Percentiles rank a stretch among this genome's conserved stretches.
Conservation (phyloP, 768 basidiomycete genomes). For the Trametopsis cervina region DNA sequence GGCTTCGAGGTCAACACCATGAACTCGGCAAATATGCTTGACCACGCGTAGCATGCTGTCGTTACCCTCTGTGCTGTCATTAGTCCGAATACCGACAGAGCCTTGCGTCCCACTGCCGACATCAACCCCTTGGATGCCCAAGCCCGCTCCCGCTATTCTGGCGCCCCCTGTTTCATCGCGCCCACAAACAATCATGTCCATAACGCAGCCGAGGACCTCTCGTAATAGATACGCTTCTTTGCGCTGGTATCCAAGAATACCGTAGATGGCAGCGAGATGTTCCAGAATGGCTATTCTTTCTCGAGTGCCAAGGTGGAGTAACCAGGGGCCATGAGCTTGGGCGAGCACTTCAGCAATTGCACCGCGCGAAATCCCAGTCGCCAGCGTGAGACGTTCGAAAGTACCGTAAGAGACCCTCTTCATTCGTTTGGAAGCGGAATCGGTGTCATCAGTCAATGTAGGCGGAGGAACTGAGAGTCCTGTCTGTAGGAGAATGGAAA, state of each 20-base stretch:
- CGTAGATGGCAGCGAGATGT: conserved; percentile 66
- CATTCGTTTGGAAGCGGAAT: conserved; percentile 19
- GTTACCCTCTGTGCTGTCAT: conserved; percentile 76
- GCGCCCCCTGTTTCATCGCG: conserved; percentile 59
- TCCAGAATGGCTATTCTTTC: conserved; percentile 71
- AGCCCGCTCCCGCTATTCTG: conserved; percentile 35
- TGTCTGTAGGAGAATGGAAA: conserved; percentile 67
- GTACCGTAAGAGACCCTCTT: conserved; percentile 33
- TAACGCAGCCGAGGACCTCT: conserved; percentile 76
- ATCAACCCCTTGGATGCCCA: conserved; percentile 42
- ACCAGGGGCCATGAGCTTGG: conserved; percentile 81
- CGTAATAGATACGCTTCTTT: conserved; percentile 86
- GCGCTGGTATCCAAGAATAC: conserved; percentile 74
- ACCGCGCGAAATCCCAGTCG: conserved; percentile 65
- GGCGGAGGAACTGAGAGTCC: conserved; percentile 55
- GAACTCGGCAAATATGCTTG: conserved; percentile 65
- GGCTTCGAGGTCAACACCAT: conserved; percentile 77
- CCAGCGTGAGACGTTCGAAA: conserved; percentile 57
- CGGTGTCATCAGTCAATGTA: conserved; percentile 40
- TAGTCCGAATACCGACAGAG: conserved; percentile 62
- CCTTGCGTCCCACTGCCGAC: conserved; percentile 30
- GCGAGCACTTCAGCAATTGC: conserved; percentile 60
- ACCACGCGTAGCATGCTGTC: conserved; percentile 71
- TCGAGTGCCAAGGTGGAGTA: conserved; percentile 69
- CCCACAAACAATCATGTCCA: conserved; percentile 84